Conservation (phyloP, 2,329 filamentous ascomycete genomes). For the Sporothrix protearum region DNA sequence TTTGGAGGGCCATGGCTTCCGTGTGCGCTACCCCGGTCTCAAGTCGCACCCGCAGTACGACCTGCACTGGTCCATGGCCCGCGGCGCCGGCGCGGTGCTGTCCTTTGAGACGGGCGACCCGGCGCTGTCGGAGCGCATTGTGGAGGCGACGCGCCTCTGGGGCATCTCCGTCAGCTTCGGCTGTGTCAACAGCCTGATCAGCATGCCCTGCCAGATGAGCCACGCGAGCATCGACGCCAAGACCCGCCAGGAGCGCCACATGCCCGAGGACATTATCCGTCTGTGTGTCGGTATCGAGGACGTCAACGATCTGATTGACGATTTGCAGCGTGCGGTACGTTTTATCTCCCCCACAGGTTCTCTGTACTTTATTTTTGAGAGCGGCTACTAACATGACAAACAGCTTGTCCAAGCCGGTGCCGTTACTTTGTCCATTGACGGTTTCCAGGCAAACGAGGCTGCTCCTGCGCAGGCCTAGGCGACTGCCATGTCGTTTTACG, state of each 20-base stretch:
- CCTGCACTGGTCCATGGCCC: constrained; percentile 90
- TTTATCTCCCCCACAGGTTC: no score
- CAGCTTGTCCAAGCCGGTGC: constrained; percentile 92
- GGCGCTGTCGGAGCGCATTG: constrained; percentile 80
- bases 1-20: constrained; percentile 86
- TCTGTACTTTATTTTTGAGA: no score
- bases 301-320: constrained; percentile 83
- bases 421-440: constrained; percentile 79
- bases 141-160: constrained; percentile 87
- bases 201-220: constrained; percentile 99
- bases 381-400: not conserved
- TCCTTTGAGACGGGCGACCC: constrained; percentile 94
- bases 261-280: constrained; percentile 96
- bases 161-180: constrained; percentile 97
- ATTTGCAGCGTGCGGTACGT: constrained; percentile 84
- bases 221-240: constrained; percentile 97
- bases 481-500: not conserved
- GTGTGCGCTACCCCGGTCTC: constrained; percentile 89
- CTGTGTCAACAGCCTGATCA: constrained; percentile 97
- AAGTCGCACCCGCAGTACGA: constrained; percentile 96
- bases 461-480: not conserved
- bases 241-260: constrained; percentile 79
- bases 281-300: constrained; percentile 97
- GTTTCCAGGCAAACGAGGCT: constrained; percentile 60
- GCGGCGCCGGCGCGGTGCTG: constrained; percentile 88